Base-by-base conservation (phyloP, 257 asterid genomes). In the Galeopsis tetrahit region DNA sequence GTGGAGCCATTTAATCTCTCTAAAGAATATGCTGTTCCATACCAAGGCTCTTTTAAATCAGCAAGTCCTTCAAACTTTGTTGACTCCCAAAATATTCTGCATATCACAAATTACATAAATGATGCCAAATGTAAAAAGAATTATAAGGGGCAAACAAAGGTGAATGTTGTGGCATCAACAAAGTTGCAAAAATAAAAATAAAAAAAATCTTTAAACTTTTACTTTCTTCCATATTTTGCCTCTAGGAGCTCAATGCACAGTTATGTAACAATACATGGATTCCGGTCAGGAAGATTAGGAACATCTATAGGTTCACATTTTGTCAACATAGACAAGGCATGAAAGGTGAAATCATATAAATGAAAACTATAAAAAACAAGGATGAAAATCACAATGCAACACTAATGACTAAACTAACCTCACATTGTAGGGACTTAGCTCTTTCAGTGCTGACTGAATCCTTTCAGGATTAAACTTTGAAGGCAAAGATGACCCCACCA, bases 71-170 rank as follows among this genome's bases (percentile, higher is more conserved):
- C 91, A 80, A 95, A 92, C 79, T 86, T 90, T 6, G 96, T 83
- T 9, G 98, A 92, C 84, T 90, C 98, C 98, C 98, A 92, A 80
- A 95, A 92, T 60, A 95, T 85, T 83, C 99, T 95, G 93, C 56
- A 69, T 38, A 63, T 73, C 62, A 72, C 33, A 81, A 28, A 71
- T 51, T 43, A 63, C 31, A 63, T 21, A 14, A 51, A 68, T 68
- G 61, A 71, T 66, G 66, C 66, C 77, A 58, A 32, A 28, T 40
- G 9, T 28, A n/a, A 7, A 15, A 61, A 46, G 58, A 63, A 10
- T 17, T 34, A 7, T 14, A 67, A 33, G 38, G 31, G 10, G 15
- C 8, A 42, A 42, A 63, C 32, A 33, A 60, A 63, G 43, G 52
- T 67, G 69, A 56, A 73, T 17, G 43, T 44, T 10, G 51, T 5